Percentiles rank a stretch among this genome's conserved stretches.
Evolutionary conservation across 768 basidiomycete genomes (phyloP).

Genomic region (Lyophyllum atratum): DNA sequence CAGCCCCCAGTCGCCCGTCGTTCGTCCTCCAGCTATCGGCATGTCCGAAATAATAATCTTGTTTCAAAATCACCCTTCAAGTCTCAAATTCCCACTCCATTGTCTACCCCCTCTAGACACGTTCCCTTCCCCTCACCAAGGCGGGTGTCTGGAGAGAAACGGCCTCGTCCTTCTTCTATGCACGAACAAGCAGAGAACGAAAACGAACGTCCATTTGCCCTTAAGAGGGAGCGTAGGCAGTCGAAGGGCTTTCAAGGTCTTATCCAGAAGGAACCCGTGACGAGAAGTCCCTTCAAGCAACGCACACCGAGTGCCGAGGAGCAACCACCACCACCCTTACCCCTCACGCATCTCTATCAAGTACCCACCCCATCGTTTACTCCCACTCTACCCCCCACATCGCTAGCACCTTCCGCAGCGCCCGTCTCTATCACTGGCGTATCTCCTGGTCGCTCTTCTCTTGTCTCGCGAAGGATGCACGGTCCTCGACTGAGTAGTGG

Average conservation of each 20-base stretch:
- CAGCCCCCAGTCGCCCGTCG: slow-evolving; percentile 65
- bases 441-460: slow-evolving; percentile 65
- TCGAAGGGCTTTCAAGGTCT: slow-evolving; percentile 75
- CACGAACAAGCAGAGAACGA: slow-evolving; percentile 66
- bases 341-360: slow-evolving; percentile 20
- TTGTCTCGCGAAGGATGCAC: slow-evolving; percentile 72
- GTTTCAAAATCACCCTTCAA: slow-evolving; percentile 89
- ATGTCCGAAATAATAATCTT: slow-evolving; percentile 74
- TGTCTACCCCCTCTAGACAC: slow-evolving; percentile 37
- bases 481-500: slow-evolving; percentile 68
- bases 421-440: slow-evolving; percentile 30
- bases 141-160: slow-evolving; percentile 76
- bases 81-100: slow-evolving; percentile 56
- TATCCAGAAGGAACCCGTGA: slow-evolving; percentile 74
- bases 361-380: slow-evolving; percentile 5
- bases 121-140: slow-evolving; percentile 39
- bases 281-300: slow-evolving; percentile 78
- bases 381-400: slow-evolving; percentile 7
- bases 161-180: slow-evolving; percentile 72
- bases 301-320: slow-evolving; percentile 26
- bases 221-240: slow-evolving; percentile 74
- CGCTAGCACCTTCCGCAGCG: slow-evolving; percentile 26
- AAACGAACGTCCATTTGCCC: slow-evolving; percentile 69
- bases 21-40: slow-evolving; percentile 77
- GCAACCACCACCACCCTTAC: slow-evolving; percentile 17